Evolutionary conservation across 257 asterid genomes (phyloP).

Genomic region (Nyctanthes arbortristis): DNA sequence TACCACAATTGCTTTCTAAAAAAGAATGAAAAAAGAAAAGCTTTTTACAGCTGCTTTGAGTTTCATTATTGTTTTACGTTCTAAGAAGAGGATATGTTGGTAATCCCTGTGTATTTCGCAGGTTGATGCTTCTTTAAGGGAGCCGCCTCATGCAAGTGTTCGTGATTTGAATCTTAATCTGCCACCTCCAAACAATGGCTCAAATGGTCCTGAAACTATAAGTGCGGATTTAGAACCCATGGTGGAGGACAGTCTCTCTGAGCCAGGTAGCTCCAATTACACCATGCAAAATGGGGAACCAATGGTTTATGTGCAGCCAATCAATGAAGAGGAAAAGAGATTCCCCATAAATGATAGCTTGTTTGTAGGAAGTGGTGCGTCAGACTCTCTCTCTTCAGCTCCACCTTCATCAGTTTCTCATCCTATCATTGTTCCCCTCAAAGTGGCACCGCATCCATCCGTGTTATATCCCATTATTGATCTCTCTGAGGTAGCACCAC

Average conservation of each 20-base stretch:
- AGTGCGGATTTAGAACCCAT: constrained; percentile 33
- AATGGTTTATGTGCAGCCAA: constrained; percentile 25
- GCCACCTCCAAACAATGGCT: constrained; percentile 48
- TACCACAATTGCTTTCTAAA: neutral
- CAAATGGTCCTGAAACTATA: constrained; percentile 39
- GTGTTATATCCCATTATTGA: neutral
- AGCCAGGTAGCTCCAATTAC: constrained; percentile 28
- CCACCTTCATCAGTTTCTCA: constrained; percentile 32
- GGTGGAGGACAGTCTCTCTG: constrained; percentile 32
- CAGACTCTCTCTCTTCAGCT: constrained; percentile 1
- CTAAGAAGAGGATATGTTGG: neutral
- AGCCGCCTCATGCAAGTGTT: constrained; percentile 37
- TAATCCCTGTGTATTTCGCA: constrained; percentile 23
- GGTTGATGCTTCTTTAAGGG: constrained; percentile 63
- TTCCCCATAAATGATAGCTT: constrained; percentile 81
- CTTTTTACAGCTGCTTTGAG: no score
- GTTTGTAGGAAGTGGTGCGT: constrained; percentile 39
- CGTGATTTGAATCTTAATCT: constrained; percentile 72
- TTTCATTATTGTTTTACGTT: neutral
- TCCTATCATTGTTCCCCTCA: no score
- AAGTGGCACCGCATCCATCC: constrained; percentile 23
- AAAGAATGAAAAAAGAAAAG: no score
- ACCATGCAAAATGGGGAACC: constrained; percentile 38
- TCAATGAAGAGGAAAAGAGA: constrained; percentile 62
- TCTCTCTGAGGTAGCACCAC: neutral